Evolutionary conservation across 805 yeast species (phyloP).

Genomic region (Huiozyma sinensis): DNA sequence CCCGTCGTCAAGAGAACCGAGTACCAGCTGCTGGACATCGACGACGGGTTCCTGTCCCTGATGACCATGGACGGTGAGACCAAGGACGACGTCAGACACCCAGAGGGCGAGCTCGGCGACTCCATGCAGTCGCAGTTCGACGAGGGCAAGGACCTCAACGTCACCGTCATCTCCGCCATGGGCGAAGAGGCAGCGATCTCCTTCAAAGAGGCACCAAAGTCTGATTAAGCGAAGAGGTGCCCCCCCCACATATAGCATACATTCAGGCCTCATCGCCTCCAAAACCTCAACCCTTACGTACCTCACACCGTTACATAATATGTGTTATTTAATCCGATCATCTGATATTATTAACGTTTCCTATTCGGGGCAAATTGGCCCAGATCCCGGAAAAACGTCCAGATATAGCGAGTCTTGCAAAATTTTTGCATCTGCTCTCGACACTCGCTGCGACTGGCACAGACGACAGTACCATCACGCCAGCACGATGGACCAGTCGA

Average conservation of each 20-base stretch:
- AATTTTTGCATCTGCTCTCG: too few relatives aligned
- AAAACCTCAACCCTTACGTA: neutral
- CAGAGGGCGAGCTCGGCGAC: conserved; percentile 96
- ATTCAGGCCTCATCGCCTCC: neutral
- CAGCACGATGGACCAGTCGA: too few relatives aligned
- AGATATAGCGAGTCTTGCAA: too few relatives aligned
- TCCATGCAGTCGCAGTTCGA: conserved; percentile 83
- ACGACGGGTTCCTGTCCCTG: conserved; percentile 90
- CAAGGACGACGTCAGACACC: conserved; percentile 95
- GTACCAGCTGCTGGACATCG: conserved; percentile 92
- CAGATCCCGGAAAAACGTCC: too few relatives aligned
- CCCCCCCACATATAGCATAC: too few relatives aligned
- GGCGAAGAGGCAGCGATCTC: conserved; percentile 98
- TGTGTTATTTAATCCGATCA: neutral
- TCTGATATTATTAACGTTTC: too few relatives aligned
- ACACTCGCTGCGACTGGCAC: too few relatives aligned
- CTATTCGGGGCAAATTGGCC: too few relatives aligned
- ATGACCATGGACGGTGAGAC: conserved; percentile 95
- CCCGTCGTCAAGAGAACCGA: conserved; percentile 92
- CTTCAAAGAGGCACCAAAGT: conserved; percentile 70
- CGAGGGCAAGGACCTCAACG: conserved; percentile 92
- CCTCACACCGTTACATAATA: neutral
- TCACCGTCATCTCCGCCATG: conserved; percentile 94
- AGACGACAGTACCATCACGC: too few relatives aligned
- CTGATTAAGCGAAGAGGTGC: too few relatives aligned